Evolutionary conservation across 768 basidiomycete species (phyloP).

Genomic region (Steccherinum ochraceum): DNA sequence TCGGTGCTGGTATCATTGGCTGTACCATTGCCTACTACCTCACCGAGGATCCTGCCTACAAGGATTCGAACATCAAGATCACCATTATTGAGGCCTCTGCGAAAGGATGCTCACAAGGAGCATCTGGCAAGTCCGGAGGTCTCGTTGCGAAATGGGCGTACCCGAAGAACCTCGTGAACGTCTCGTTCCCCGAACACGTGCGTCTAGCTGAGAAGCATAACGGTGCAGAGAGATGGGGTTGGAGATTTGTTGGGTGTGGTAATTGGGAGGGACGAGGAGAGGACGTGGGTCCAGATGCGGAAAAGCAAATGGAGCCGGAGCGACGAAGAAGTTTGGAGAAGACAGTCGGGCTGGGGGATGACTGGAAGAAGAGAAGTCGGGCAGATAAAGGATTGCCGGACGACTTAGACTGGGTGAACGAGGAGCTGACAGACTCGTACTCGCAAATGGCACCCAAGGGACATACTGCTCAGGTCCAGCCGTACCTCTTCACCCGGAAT

Average conservation of each 20-base stretch:
- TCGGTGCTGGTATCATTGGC: conserved; percentile 87
- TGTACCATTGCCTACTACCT: conserved; percentile 81
- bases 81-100: conserved; percentile 70
- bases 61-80: conserved; percentile 33
- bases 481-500: conserved; percentile 64
- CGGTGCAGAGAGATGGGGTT: conserved; percentile 76
- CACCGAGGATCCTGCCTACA: conserved; percentile 46
- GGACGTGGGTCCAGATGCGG: conserved; percentile 13
- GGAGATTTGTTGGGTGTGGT: conserved; percentile 68
- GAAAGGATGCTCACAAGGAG: conserved; percentile 65
- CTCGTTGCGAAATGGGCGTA: conserved; percentile 86
- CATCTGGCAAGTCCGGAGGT: conserved; percentile 81
- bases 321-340: conserved; percentile 47
- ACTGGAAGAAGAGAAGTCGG: conserved; percentile 4
- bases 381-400: conserved; percentile 20
- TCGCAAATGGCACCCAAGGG: conserved; percentile 46
- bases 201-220: conserved; percentile 62
- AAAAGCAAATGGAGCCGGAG: conserved; percentile 25
- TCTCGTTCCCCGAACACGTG: conserved; percentile 74
- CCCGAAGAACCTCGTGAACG: conserved; percentile 57
- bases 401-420: conserved; percentile 30
- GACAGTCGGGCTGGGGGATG: conserved; percentile 37
- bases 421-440: conserved; percentile 55
- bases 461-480: conserved; percentile 76
- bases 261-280: conserved; percentile 67